Percentiles rank a stretch among this genome's conserved stretches.
Conservation (phyloP, 106 monocot species). For the Dioscorea alata region DNA sequence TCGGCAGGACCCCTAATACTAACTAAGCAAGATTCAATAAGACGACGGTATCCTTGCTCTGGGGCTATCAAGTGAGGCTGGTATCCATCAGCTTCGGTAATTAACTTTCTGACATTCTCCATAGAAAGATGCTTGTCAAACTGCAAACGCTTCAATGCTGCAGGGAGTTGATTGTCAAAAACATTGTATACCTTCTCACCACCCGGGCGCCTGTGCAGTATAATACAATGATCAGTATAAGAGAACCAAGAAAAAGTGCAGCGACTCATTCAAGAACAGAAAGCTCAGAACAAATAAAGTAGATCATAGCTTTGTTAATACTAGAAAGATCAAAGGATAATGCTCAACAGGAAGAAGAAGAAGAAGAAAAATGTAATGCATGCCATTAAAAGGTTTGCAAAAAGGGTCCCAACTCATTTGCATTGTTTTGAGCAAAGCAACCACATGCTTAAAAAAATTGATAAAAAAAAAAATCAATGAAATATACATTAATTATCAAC, state of each 20-base stretch:
- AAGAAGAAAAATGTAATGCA: too few relatives aligned
- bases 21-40: conserved; percentile 46
- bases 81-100: conserved; percentile 65
- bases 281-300: too few relatives aligned
- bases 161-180: conserved; percentile 61
- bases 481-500: too few relatives aligned
- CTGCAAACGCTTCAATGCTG: conserved; percentile 50
- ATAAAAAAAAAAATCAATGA: too few relatives aligned
- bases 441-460: too few relatives aligned
- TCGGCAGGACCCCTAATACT: conserved; percentile 60
- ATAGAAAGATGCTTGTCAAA: conserved; percentile 61
- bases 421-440: too few relatives aligned
- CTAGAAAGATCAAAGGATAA: too few relatives aligned
- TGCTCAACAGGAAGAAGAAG: too few relatives aligned
- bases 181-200: conserved; percentile 48
- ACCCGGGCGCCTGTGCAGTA: conserved; percentile 28
- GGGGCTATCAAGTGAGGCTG: conserved; percentile 53
- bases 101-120: conserved; percentile 54
- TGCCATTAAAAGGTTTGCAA: too few relatives aligned
- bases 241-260: neutral
- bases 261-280: neutral
- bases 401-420: too few relatives aligned
- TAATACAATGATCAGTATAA: neutral
- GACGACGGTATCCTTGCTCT: conserved; percentile 52
- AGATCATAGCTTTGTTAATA: too few relatives aligned